phyloP scores from a whole-genome alignment of 2,329 filamentous ascomycete species.

The Ceratocystis diversiconidia region DNA sequence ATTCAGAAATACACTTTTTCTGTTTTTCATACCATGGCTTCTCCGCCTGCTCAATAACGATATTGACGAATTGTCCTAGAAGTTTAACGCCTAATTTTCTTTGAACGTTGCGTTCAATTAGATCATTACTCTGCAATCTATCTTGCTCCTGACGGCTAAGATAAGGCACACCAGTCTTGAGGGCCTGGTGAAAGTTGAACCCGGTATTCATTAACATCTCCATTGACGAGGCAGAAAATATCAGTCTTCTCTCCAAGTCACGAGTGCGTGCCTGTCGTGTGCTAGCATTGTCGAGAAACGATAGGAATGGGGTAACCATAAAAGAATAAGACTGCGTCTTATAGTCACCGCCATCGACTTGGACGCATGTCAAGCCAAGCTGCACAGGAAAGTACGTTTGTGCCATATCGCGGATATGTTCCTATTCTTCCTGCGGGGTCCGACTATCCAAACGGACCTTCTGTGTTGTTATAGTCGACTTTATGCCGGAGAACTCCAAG shows the following conservation, averaged over 20 bases:
- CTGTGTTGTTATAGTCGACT: neutral
- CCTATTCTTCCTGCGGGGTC: constrained; percentile 22
- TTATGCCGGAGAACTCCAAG: constrained; percentile 29
- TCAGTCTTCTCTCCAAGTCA: constrained; percentile 17
- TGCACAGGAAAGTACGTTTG: constrained; percentile 26
- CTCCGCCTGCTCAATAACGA: neutral
- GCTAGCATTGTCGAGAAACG: neutral
- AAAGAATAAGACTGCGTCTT: constrained; percentile 24
- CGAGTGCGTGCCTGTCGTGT: neutral
- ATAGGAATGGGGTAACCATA: constrained; percentile 23
- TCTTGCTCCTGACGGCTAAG: constrained; percentile 19
- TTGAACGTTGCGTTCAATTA: neutral
- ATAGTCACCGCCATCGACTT: constrained; percentile 18
- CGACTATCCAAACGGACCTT: neutral
- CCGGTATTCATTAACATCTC: constrained; percentile 23
- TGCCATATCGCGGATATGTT: constrained; percentile 22
- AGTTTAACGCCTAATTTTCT: neutral
- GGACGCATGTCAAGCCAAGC: constrained; percentile 27
- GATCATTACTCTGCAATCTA: neutral
- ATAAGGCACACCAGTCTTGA: constrained; percentile 24
- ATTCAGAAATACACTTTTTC: neutral
- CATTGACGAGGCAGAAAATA: constrained; percentile 23
- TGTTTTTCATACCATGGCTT: neutral
- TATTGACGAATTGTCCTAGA: neutral
- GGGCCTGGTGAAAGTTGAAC: constrained; percentile 22